phyloP scores from a whole-genome alignment of 1,139 yeast species.

The Candida pseudocylindracea region DNA sequence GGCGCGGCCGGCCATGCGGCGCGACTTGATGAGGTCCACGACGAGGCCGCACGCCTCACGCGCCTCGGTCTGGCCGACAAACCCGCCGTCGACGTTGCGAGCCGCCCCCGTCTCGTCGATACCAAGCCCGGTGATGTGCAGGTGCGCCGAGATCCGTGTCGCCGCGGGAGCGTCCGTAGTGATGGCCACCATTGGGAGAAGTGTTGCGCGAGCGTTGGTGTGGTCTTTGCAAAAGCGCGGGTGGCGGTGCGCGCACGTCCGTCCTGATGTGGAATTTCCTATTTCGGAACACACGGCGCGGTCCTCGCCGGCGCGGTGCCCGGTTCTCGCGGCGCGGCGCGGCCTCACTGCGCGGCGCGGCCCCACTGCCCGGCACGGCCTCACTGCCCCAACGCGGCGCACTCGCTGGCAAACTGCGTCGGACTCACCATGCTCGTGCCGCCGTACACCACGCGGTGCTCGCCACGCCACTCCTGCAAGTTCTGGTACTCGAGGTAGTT shows the following conservation, averaged over 20 bases:
- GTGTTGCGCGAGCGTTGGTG: too few relatives aligned
- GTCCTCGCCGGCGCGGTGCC: too few relatives aligned
- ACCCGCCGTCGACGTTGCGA: constrained; percentile 74
- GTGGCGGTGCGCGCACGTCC: neutral
- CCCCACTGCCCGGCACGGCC: too few relatives aligned
- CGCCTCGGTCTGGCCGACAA: constrained; percentile 87
- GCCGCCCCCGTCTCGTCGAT: constrained; percentile 82
- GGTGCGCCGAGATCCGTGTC: constrained; percentile 85
- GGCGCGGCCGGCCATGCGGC: constrained; percentile 94
- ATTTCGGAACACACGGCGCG: too few relatives aligned
- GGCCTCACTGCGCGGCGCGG: too few relatives aligned
- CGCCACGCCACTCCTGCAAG: constrained; percentile 61
- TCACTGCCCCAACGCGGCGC: constrained; percentile 10
- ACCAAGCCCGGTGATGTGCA: constrained; percentile 91
- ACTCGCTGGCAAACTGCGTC: constrained; percentile 48
- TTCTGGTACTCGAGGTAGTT: constrained; percentile 86
- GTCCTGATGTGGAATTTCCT: neutral
- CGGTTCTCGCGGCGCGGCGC: too few relatives aligned
- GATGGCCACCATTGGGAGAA: too few relatives aligned
- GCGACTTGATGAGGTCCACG: constrained; percentile 82
- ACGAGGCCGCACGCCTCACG: constrained; percentile 95
- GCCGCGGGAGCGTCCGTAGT: constrained; percentile 19
- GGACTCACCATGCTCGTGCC: constrained; percentile 71
- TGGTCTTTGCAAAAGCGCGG: too few relatives aligned
- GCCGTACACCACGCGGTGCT: constrained; percentile 55